phyloP scores from a whole-genome alignment of 139 green algal species.

The Chara braunii region DNA sequence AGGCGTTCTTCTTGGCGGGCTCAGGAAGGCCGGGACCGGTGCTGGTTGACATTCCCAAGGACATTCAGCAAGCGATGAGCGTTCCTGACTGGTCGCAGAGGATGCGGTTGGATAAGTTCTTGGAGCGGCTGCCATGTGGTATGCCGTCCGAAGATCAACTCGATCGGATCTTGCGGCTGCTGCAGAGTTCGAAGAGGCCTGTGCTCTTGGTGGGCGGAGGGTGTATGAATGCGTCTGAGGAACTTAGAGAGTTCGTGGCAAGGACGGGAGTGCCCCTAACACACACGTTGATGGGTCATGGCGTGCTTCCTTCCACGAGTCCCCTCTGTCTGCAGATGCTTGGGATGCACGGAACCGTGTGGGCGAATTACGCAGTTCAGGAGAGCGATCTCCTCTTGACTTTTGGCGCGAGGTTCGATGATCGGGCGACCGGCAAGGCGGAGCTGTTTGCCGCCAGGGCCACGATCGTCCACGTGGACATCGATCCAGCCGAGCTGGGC shows the following conservation, averaged over 20 bases:
- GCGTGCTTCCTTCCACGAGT: conserved; percentile 45
- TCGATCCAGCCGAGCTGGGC: conserved; percentile 95
- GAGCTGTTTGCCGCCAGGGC: conserved; percentile 83
- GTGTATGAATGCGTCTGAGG: conserved; percentile 65
- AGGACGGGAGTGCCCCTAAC: conserved; percentile 76
- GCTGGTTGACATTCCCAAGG: conserved; percentile 96
- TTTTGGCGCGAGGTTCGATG: conserved; percentile 97
- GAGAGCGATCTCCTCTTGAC: conserved; percentile 82
- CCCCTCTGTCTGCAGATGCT: conserved; percentile 77
- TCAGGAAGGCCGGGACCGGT: conserved; percentile 87
- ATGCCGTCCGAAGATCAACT: not conserved
- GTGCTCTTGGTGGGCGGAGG: conserved; percentile 84
- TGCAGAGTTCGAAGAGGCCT: conserved; percentile 51
- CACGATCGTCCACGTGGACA: conserved; percentile 95
- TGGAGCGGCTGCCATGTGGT: conserved; percentile 66
- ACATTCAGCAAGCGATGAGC: conserved; percentile 93
- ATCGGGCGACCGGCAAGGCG: conserved; percentile 96
- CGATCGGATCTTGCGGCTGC: conserved; percentile 35
- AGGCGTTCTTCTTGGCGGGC: conserved; percentile 91
- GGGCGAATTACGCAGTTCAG: conserved; percentile 93
- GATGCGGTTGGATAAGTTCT: conserved; percentile 84
- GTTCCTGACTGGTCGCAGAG: conserved; percentile 79
- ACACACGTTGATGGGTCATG: conserved; percentile 92
- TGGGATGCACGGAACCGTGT: conserved; percentile 97
- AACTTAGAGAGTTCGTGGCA: conserved; percentile 74